A percentile compares a stretch with the other conserved stretches of the same genome.
phyloP scores from a whole-genome alignment of 148 eudicot genomes.

The Persicaria maculosa region DNA sequence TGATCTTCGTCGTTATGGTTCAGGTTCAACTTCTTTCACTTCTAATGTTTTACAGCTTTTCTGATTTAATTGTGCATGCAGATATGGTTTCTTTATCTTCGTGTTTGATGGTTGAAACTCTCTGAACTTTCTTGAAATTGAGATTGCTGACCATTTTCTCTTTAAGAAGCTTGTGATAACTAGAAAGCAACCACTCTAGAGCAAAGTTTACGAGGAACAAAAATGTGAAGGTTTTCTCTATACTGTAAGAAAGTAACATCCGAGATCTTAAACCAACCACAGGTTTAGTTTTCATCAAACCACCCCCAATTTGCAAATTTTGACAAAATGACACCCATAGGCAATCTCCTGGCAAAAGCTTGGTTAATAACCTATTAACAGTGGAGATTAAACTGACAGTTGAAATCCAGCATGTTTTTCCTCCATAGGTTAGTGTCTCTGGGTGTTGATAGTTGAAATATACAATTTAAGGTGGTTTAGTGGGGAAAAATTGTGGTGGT shows the following conservation, averaged over 20 bases:
- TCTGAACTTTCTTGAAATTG: neutral
- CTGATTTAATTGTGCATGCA: neutral
- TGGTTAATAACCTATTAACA: too few species aligned
- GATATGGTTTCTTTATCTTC: neutral
- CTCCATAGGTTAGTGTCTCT: too few species aligned
- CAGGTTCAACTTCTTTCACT: conserved; percentile 45
- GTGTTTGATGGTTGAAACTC: neutral
- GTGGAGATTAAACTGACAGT: too few species aligned
- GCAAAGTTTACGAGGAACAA: neutral
- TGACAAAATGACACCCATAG: too few species aligned
- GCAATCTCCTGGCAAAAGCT: too few species aligned
- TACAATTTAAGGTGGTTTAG: too few species aligned
- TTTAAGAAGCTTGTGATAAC: neutral
- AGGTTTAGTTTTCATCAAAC: too few species aligned
- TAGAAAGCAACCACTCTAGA: neutral
- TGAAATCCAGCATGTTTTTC: too few species aligned
- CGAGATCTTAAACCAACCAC: too few species aligned
- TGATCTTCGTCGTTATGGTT: conserved; percentile 97
- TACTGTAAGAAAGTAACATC: neutral
- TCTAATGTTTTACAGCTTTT: conserved; percentile 4
- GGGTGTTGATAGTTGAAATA: too few species aligned
- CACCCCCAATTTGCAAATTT: too few species aligned
- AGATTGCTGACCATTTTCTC: neutral
- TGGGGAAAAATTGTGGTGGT: neutral
- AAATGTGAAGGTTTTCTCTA: neutral